phyloP scores from a whole-genome alignment of 108 stramenopile species.

The Cylindrotheca fusiformis region DNA sequence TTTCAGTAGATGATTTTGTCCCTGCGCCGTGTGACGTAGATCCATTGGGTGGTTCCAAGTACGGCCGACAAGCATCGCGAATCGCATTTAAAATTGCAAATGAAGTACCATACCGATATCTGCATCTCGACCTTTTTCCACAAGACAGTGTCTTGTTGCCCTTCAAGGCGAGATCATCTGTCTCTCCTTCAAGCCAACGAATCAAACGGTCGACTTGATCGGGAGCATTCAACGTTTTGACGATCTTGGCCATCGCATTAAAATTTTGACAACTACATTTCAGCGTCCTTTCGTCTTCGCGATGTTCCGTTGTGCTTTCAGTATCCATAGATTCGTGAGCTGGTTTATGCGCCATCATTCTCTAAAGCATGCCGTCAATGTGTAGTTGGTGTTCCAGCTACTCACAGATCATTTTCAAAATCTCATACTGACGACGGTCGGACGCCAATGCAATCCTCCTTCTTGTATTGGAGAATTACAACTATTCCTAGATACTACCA shows the following conservation, averaged over 20 bases:
- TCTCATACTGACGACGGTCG: too few species aligned
- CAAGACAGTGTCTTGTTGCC: slow-evolving; percentile 21
- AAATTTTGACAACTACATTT: slow-evolving; percentile 31
- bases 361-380: too few species aligned
- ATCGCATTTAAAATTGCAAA: slow-evolving; percentile 71
- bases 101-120: slow-evolving; percentile 46
- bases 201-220: slow-evolving; percentile 15
- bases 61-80: slow-evolving; percentile 69
- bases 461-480: too few species aligned
- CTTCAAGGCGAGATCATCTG: slow-evolving; percentile 17
- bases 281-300: slow-evolving; percentile 21
- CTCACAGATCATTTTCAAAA: too few species aligned
- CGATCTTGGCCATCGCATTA: slow-evolving; percentile 29
- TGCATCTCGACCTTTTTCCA: slow-evolving; percentile 31
- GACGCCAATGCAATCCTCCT: too few species aligned
- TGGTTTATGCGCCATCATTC: too few species aligned
- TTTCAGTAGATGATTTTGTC: neutral
- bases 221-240: slow-evolving; percentile 11
- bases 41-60: slow-evolving; percentile 27
- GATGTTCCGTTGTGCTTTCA: neutral
- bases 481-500: too few species aligned
- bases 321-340: too few species aligned
- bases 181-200: slow-evolving; percentile 27
- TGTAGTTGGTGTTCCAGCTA: too few species aligned
- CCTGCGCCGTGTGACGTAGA: neutral